These are phyloP conservation scores for Glycine soja DNA, from an alignment of 306 rosid genomes.

Conservation along the genomic window DNA sequence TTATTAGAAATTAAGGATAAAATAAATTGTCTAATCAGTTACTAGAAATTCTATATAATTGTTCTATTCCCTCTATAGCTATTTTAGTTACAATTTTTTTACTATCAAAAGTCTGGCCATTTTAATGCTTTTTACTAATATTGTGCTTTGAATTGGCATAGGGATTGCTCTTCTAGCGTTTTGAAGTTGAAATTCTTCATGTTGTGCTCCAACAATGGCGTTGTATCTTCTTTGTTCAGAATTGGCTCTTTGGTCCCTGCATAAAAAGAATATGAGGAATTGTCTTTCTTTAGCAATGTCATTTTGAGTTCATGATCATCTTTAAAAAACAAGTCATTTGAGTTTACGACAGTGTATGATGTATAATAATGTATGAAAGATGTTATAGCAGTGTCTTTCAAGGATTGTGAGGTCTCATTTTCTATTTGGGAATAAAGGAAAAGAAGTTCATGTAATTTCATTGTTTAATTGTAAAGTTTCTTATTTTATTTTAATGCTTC, in stretches of 20 bases:
- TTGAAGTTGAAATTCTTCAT: neutral
- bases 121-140: neutral
- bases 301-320: too few species aligned
- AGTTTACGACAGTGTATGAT: neutral
- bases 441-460: too few species aligned
- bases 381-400: neutral
- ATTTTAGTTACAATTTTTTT: neutral
- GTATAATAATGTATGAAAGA: neutral
- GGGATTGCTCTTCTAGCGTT: neutral
- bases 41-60: neutral
- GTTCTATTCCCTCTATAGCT: neutral
- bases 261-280: neutral
- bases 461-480: too few species aligned
- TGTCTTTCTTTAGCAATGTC: neutral
- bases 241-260: neutral
- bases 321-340: neutral
- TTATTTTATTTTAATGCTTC: too few species aligned
- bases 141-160: neutral
- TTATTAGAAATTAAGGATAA: neutral
- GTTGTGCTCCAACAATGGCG: neutral
- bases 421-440: neutral
- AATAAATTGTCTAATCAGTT: neutral
- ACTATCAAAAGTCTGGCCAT: neutral
- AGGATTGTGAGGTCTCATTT: neutral
- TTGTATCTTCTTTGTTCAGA: neutral